These are phyloP conservation scores for Phytophthora tentaculata DNA, from an alignment of 352 stramenopile genomes.

Conservation along the genomic window DNA sequence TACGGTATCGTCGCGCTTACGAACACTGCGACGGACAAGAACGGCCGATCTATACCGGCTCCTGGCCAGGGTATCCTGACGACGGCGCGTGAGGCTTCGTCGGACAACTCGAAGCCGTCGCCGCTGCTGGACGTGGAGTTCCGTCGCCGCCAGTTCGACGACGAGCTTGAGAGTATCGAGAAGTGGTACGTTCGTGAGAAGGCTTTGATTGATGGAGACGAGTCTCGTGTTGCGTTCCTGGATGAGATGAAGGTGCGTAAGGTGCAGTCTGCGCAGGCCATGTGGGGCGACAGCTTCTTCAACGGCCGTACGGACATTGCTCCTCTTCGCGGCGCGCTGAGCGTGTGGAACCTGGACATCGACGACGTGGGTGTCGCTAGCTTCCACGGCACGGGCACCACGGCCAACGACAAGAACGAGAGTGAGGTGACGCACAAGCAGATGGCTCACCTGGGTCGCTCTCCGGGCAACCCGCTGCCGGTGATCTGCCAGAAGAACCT, in stretches of 20 bases:
- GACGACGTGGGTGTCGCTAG: constrained; percentile 83
- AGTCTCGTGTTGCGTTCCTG: constrained; percentile 55
- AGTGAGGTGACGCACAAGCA: constrained; percentile 90
- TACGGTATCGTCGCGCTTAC: constrained; percentile 87
- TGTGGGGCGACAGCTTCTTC: constrained; percentile 81
- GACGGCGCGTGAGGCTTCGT: constrained; percentile 68
- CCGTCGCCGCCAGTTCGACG: constrained; percentile 78
- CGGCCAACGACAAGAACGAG: constrained; percentile 90
- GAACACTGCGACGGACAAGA: constrained; percentile 91
- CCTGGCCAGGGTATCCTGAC: constrained; percentile 89
- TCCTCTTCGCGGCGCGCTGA: constrained; percentile 78
- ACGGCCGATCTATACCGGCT: constrained; percentile 81
- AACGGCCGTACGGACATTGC: constrained; percentile 66
- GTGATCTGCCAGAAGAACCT: constrained; percentile 87
- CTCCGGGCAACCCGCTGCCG: constrained; percentile 71
- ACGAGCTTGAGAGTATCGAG: constrained; percentile 75
- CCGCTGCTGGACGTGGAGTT: constrained; percentile 79
- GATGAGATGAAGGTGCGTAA: constrained; percentile 77
- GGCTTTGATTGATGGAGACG: constrained; percentile 40
- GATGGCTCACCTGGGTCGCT: constrained; percentile 77
- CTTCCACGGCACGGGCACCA: constrained; percentile 89
- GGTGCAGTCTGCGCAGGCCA: constrained; percentile 65
- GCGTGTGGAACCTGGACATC: constrained; percentile 79
- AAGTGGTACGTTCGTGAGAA: constrained; percentile 76
- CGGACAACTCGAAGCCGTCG: constrained; percentile 38